phyloP scores from a whole-genome alignment of 805 yeast genomes.

The Metschnikowia lochheadii region DNA sequence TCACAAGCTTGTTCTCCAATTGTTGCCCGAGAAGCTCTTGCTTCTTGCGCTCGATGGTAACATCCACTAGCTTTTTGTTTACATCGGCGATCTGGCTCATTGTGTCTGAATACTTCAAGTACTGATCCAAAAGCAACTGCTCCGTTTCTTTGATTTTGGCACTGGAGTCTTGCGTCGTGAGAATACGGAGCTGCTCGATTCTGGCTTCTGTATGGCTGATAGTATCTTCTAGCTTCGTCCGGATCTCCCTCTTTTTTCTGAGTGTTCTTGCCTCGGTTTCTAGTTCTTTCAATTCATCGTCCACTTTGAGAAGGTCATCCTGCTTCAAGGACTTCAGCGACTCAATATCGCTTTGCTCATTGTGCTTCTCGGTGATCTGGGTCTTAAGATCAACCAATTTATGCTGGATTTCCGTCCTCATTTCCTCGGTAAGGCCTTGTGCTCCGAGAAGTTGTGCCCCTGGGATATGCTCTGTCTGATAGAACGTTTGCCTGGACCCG shows the following conservation, averaged over 20 bases:
- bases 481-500: constrained; percentile 53
- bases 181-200: constrained; percentile 11
- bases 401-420: constrained; percentile 17
- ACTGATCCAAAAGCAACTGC: constrained; percentile 20
- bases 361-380: constrained; percentile 14
- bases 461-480: constrained; percentile 35
- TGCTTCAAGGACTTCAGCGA: constrained; percentile 1
- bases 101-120: constrained; percentile 15
- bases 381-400: constrained; percentile 15
- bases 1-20: constrained; percentile 13
- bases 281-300: constrained; percentile 10
- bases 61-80: constrained; percentile 6
- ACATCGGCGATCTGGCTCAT: constrained; percentile 21
- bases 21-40: constrained; percentile 12
- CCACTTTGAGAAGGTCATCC: constrained; percentile 5
- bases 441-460: constrained; percentile 29
- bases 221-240: constrained; percentile 26
- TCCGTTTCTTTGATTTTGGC: constrained; percentile 35
- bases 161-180: constrained; percentile 38
- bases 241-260: constrained; percentile 26
- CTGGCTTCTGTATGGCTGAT: constrained; percentile 10
- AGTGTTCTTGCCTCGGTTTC: constrained; percentile 22
- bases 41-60: constrained; percentile 9
- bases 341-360: constrained; percentile 6
- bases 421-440: constrained; percentile 28